Conservation (phyloP, 2,329 filamentous ascomycete genomes). For the Gnomoniopsis sp. region DNA sequence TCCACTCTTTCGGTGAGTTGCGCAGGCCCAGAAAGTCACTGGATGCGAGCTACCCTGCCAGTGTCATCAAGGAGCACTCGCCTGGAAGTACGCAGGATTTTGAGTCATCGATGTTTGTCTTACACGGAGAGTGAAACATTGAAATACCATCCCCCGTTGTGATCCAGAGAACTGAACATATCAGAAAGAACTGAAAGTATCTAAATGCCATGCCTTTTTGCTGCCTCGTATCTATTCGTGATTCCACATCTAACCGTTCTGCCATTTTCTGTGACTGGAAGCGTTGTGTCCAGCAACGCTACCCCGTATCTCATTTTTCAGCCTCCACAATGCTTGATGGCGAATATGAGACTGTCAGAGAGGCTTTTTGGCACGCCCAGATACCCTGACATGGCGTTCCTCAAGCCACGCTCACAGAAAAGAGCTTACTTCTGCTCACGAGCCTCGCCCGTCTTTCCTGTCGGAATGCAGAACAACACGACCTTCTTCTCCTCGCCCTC, state of each 20-base stretch:
- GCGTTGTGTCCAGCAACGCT: too few relatives aligned
- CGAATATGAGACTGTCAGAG: neutral
- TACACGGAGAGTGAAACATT: neutral
- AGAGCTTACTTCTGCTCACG: neutral
- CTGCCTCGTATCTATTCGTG: neutral
- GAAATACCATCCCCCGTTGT: neutral
- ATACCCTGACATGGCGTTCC: neutral
- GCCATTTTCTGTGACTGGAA: too few relatives aligned
- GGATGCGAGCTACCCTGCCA: neutral
- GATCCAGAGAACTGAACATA: neutral
- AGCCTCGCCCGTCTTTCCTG: conserved; percentile 39
- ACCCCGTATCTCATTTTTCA: too few relatives aligned
- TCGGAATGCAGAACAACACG: conserved; percentile 56
- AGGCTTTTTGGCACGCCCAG: neutral
- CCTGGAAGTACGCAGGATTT: neutral
- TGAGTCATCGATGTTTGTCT: neutral
- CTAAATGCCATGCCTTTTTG: neutral
- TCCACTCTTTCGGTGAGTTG: neutral
- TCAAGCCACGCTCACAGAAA: neutral
- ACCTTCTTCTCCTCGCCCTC: conserved; percentile 49
- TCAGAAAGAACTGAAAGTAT: neutral
- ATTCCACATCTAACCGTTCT: neutral
- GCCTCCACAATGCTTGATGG: too few relatives aligned
- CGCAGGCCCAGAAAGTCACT: neutral
- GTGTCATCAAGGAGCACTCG: neutral